Evolutionary conservation across 768 basidiomycete genomes (phyloP), one percentile per base, ranked within the genome.

Genomic region (Paxillus rubicundulus): DNA sequence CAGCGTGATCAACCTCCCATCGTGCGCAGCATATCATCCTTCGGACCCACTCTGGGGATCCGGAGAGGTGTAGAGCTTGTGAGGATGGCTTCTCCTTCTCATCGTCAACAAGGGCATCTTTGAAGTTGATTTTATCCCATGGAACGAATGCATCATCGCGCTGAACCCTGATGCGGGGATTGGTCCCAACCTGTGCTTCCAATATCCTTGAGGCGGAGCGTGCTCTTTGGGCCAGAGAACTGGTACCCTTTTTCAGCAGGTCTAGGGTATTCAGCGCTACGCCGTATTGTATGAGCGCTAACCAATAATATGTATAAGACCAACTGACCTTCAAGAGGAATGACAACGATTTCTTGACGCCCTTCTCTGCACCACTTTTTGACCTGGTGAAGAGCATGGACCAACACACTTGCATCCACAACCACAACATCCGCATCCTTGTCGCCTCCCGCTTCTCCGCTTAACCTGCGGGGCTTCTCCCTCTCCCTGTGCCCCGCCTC

Each of bases 181-280:
- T 92, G 20, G 82, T 78, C 30, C 91, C 91, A 36, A 93, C 89
- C 68, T 91, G 87, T 1, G 86, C 84, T 68, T 97, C 94, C 39
- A 97, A 79, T 47, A 92, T 85, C 20, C 94, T 86, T 10, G 93
- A 92, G 12, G 93, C 94, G 0, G 86, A 78, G 18, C 94, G 87
- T 2, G 93, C 93, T 24, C 86, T 84, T 63, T 89, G 82, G 0
- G 93, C 91, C 10, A 92, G 77, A 0, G 81, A 72, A 24, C 78
- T 87, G 0, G 85, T 84, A 1, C 93, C 93, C 66, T 96, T 97
- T 80, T 97, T 97, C 63, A 96, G 80, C 2, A 95, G 73, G 65
- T 97, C 94, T 2, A 97, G 79, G 0, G 93, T 95, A 62, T 93
- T 95, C 24, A 97, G 78, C 9, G 88, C 93, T 96, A 66, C 21